Percentiles rank a stretch among this genome's conserved stretches.
phyloP scores from a whole-genome alignment of 108 stramenopile species.

The Parmales sp. region DNA sequence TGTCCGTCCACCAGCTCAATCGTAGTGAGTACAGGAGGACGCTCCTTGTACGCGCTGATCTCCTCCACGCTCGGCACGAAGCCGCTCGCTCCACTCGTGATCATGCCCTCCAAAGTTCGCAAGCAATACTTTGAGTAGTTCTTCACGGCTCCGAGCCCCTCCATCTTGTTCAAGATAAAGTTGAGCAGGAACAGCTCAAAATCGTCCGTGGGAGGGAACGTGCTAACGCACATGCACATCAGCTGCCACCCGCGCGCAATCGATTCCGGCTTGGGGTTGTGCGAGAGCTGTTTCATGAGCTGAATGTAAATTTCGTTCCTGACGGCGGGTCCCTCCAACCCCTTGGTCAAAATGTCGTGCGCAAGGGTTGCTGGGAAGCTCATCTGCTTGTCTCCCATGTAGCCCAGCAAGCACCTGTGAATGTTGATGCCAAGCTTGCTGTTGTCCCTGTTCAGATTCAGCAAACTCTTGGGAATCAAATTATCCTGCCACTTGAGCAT shows the following conservation, averaged over 20 bases:
- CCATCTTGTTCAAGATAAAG: constrained; percentile 41
- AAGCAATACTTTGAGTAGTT: constrained; percentile 49
- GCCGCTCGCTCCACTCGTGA: constrained; percentile 35
- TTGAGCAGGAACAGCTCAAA: constrained; percentile 53
- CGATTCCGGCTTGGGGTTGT: constrained; percentile 43
- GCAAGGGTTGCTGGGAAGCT: constrained; percentile 53
- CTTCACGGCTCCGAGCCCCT: constrained; percentile 29
- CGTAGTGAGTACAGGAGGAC: constrained; percentile 50
- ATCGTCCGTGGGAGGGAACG: constrained; percentile 45
- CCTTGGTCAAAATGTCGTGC: constrained; percentile 50
- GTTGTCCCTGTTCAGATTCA: constrained; percentile 35
- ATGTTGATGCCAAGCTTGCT: constrained; percentile 39
- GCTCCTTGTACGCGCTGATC: constrained; percentile 57
- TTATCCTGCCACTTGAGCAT: constrained; percentile 44
- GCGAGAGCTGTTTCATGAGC: constrained; percentile 48
- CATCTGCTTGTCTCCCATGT: constrained; percentile 58
- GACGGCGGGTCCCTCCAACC: constrained; percentile 38
- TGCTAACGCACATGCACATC: constrained; percentile 57
- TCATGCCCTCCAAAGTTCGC: constrained; percentile 50
- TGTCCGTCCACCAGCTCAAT: constrained; percentile 50
- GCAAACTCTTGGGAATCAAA: constrained; percentile 38
- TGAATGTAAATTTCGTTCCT: constrained; percentile 52
- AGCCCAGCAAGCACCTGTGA: constrained; percentile 50
- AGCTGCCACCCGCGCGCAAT: constrained; percentile 50
- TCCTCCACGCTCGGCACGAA: constrained; percentile 53